A percentile compares a stretch with the other conserved stretches of the same genome.
phyloP scores from a whole-genome alignment of 768 basidiomycete species.

The Lentinula raphanica region DNA sequence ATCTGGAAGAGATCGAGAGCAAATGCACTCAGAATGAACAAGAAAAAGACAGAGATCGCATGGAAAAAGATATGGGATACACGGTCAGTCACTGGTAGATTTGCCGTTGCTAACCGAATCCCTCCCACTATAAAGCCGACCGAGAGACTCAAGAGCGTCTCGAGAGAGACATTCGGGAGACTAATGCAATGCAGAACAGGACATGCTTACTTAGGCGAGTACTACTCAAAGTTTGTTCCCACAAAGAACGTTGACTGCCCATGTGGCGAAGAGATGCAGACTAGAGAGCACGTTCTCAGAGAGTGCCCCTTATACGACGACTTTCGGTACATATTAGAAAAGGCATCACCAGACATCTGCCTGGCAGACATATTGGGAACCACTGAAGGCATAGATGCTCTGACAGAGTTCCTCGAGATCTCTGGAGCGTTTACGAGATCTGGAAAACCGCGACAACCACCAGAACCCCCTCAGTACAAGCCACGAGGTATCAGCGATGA shows the following conservation, averaged over 20 bases:
- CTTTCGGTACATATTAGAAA: conserved; percentile 12
- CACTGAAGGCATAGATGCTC: conserved; percentile 16
- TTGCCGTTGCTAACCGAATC: background rate
- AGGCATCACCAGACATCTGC: conserved; percentile 7
- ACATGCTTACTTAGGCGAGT: background rate
- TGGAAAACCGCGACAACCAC: background rate
- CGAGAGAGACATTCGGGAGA: background rate
- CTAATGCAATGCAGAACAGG: background rate
- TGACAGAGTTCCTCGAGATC: conserved; percentile 14
- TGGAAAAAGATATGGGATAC: too few relatives aligned
- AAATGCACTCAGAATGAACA: background rate
- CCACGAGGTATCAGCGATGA: background rate
- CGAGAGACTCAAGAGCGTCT: too few relatives aligned
- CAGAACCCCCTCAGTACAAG: background rate
- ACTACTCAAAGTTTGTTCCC: background rate
- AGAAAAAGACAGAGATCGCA: background rate
- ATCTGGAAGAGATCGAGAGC: background rate
- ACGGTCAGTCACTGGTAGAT: too few relatives aligned
- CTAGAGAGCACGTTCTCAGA: background rate
- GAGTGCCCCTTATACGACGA: conserved; percentile 17
- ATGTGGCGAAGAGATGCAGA: background rate
- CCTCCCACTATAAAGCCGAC: too few relatives aligned
- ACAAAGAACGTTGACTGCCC: background rate
- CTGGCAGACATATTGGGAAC: conserved; percentile 17
- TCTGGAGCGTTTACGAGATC: conserved; percentile 17